phyloP scores from a whole-genome alignment of 805 yeast genomes.

The Cyberlindnera suaveolens region DNA sequence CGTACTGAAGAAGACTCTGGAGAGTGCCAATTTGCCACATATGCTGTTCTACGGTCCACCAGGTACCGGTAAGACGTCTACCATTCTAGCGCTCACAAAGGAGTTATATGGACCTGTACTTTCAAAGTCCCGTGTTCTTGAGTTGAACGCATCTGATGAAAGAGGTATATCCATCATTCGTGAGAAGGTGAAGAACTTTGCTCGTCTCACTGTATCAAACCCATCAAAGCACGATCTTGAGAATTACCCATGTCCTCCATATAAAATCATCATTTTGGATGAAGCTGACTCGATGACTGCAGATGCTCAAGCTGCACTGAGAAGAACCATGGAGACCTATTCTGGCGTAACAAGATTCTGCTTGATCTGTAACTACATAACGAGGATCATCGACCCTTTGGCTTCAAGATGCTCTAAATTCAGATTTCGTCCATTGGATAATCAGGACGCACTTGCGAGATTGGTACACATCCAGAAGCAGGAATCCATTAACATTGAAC shows the following conservation, averaged over 20 bases:
- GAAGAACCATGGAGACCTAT: conserved; percentile 93
- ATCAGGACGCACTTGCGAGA: conserved; percentile 62
- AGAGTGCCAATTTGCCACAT: conserved; percentile 77
- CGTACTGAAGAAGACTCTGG: conserved; percentile 71
- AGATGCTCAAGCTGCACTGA: conserved; percentile 91
- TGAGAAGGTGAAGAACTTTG: conserved; percentile 80
- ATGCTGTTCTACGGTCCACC: conserved; percentile 93
- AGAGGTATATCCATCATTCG: conserved; percentile 86
- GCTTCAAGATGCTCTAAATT: conserved; percentile 96
- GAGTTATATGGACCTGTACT: conserved; percentile 73
- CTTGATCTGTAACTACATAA: conserved; percentile 90
- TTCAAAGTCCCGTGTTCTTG: conserved; percentile 66
- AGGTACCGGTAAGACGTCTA: conserved; percentile 89
- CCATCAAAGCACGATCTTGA: conserved; percentile 63
- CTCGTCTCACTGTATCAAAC: conserved; percentile 76
- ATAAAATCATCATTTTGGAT: conserved; percentile 84
- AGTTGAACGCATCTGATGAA: conserved; percentile 86
- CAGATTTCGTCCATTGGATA: conserved; percentile 75
- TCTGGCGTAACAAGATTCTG: conserved; percentile 90
- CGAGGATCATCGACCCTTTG: conserved; percentile 92
- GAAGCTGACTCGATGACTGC: conserved; percentile 98
- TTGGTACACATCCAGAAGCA: conserved; percentile 54
- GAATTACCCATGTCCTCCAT: conserved; percentile 93
- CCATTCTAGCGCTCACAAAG: conserved; percentile 75
- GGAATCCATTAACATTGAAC: conserved; percentile 35